Evolutionary conservation across 1,139 yeast genomes (phyloP).

Genomic region (Pichia norvegensis): DNA sequence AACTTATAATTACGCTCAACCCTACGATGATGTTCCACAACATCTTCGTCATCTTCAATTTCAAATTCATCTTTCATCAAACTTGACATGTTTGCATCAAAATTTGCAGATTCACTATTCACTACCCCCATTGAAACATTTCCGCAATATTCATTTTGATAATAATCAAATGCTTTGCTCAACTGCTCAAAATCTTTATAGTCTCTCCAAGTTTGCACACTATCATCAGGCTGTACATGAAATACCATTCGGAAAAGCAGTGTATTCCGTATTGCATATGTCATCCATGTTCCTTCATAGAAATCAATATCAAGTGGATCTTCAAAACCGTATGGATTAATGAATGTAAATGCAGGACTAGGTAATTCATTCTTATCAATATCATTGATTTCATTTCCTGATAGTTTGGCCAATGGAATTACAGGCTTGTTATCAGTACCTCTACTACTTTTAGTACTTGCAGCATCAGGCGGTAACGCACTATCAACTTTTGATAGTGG

Average conservation of each 20-base stretch:
- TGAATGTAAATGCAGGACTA: conserved; percentile 33
- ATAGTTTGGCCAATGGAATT: conserved; percentile 18
- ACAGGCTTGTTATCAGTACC: neutral
- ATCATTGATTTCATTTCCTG: conserved; percentile 22
- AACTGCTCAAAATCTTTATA: conserved; percentile 64
- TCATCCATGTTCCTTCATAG: conserved; percentile 83
- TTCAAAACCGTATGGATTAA: conserved; percentile 81
- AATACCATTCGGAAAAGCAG: conserved; percentile 74
- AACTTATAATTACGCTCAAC: conserved; percentile 20
- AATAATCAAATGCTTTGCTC: conserved; percentile 45
- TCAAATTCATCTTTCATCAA: conserved; percentile 5
- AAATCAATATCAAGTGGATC: conserved; percentile 80
- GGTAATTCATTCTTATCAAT: conserved; percentile 23
- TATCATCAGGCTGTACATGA: conserved; percentile 91
- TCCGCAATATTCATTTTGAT: conserved; percentile 37
- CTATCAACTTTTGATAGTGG: neutral
- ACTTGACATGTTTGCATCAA: neutral
- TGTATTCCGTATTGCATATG: conserved; percentile 79
- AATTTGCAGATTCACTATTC: neutral
- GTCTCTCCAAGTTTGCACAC: conserved; percentile 81
- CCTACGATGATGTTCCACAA: conserved; percentile 12
- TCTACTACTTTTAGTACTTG: neutral
- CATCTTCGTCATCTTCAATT: conserved; percentile 9
- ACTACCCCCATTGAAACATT: neutral
- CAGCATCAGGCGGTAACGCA: conserved; percentile 6